A percentile compares a stretch with the other conserved stretches of the same genome.
phyloP scores from a whole-genome alignment of 2,329 filamentous ascomycete species.

The Ophiostoma australiae region DNA sequence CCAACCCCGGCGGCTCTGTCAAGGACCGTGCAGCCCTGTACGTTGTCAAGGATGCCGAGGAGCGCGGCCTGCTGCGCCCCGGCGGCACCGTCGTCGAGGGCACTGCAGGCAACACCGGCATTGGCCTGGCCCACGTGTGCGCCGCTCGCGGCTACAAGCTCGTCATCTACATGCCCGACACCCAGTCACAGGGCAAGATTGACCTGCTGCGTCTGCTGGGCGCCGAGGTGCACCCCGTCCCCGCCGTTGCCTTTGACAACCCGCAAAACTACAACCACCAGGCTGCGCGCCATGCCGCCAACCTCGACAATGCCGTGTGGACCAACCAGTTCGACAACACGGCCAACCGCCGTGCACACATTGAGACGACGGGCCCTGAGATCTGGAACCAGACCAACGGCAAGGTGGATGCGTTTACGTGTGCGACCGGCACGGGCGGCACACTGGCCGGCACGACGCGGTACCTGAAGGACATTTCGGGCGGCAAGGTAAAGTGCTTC shows the following conservation, averaged over 20 bases:
- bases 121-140: slow-evolving; percentile 95
- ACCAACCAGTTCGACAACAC: slow-evolving; percentile 98
- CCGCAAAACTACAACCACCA: slow-evolving; percentile 98
- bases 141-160: slow-evolving; percentile 85
- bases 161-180: slow-evolving; percentile 99
- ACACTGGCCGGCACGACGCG: slow-evolving; percentile 85
- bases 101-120: slow-evolving; percentile 95
- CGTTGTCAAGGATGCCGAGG: slow-evolving; percentile 89
- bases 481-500: slow-evolving; percentile 76
- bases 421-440: slow-evolving; percentile 86
- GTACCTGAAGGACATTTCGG: slow-evolving; percentile 78
- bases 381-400: slow-evolving; percentile 91
- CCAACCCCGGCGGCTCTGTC: slow-evolving; percentile 93
- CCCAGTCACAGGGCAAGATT: slow-evolving; percentile 96
- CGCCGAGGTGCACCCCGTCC: slow-evolving; percentile 92
- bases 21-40: slow-evolving; percentile 96
- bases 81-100: slow-evolving; percentile 89
- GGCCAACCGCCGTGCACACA: slow-evolving; percentile 87
- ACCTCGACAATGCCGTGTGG: slow-evolving; percentile 85
- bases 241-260: slow-evolving; percentile 92
- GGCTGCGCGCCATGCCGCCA: slow-evolving; percentile 81
- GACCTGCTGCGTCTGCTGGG: slow-evolving; percentile 86
- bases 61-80: slow-evolving; percentile 71
- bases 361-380: slow-evolving; percentile 95
- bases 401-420: slow-evolving; percentile 88